These are phyloP conservation scores for Paraglomus brasilianum DNA, from an alignment of 192 early-diverging fungal genomes.

Conservation along the genomic window DNA sequence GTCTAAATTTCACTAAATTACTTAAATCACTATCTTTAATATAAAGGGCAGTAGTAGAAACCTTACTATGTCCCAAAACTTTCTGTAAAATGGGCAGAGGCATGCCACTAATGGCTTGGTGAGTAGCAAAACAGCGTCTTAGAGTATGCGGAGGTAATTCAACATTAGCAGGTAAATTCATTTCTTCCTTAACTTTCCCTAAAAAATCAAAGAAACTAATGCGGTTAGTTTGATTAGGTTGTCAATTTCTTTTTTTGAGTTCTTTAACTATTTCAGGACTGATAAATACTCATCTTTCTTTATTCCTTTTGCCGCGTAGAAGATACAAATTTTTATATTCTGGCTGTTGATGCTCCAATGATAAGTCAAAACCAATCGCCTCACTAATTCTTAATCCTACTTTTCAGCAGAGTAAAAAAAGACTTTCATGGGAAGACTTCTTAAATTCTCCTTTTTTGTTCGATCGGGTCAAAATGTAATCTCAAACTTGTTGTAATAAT, in stretches of 20 bases:
- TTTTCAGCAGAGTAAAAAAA: neutral
- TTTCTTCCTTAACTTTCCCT: too few relatives aligned
- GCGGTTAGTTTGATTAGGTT: neutral
- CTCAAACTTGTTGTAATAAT: slow-evolving; percentile 14
- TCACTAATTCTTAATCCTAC: slow-evolving; percentile 2
- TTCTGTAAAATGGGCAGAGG: slow-evolving; percentile 7
- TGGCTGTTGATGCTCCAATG: slow-evolving; percentile 1
- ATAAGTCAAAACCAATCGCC: slow-evolving; percentile 6
- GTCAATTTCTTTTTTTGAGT: neutral
- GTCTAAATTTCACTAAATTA: slow-evolving; percentile 21
- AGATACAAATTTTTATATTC: slow-evolving; percentile 1
- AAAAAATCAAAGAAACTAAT: neutral
- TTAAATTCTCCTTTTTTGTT: slow-evolving; percentile 18
- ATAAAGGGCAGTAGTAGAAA: slow-evolving; percentile 19
- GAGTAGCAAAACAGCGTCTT: neutral
- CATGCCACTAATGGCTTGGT: slow-evolving; percentile 18
- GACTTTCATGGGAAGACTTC: neutral
- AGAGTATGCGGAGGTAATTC: neutral
- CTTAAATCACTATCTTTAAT: slow-evolving; percentile 18
- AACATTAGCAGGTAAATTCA: neutral
- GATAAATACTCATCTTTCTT: slow-evolving; percentile 10
- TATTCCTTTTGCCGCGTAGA: neutral
- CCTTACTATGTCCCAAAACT: slow-evolving; percentile 14
- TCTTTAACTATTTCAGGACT: neutral
- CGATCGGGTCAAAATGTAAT: neutral